These are phyloP conservation scores for Aphanomyces astaci DNA, from an alignment of 352 stramenopile species.

Conservation along the genomic window DNA sequence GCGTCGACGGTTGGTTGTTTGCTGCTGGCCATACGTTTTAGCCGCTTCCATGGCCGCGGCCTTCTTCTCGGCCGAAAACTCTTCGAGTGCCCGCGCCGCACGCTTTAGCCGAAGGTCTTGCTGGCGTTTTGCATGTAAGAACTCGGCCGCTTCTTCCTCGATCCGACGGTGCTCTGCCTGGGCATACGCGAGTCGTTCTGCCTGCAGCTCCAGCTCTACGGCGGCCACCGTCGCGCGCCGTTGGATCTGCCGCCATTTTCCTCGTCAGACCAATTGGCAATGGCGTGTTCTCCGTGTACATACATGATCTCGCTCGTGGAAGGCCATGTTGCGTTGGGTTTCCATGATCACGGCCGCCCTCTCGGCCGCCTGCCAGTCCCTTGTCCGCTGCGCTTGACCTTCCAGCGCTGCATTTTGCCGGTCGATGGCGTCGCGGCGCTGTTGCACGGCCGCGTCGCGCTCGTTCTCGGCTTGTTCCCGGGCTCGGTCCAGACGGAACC, in stretches of 20 bases:
- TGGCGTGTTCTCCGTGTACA: no score
- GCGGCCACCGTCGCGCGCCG: conserved; percentile 36
- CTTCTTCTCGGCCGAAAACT: conserved; percentile 12
- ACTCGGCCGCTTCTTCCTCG: conserved; percentile 49
- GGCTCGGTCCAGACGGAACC: conserved; percentile 22
- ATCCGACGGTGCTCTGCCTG: conserved; percentile 51
- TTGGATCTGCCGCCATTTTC: conserved; percentile 33
- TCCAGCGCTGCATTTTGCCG: conserved; percentile 33
- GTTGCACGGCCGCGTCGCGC: conserved; percentile 29
- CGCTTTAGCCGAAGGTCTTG: conserved; percentile 39
- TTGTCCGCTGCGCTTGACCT: conserved; percentile 36
- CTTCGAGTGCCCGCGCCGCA: conserved; percentile 24
- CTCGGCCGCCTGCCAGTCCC: conserved; percentile 54
- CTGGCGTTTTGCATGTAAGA: conserved; percentile 55
- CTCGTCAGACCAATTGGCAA: no score
- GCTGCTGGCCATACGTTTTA: conserved; percentile 2
- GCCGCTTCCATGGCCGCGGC: neutral
- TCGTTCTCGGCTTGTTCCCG: conserved; percentile 30
- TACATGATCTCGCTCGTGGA: conserved; percentile 39
- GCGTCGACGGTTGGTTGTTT: conserved; percentile 24
- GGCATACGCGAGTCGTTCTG: conserved; percentile 35
- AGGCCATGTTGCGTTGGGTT: conserved; percentile 58
- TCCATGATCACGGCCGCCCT: conserved; percentile 48
- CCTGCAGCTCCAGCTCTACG: conserved; percentile 40
- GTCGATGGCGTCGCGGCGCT: conserved; percentile 26